Evolutionary conservation across 2,329 filamentous ascomycete species (phyloP).

Genomic region (Fusarium chaquense): DNA sequence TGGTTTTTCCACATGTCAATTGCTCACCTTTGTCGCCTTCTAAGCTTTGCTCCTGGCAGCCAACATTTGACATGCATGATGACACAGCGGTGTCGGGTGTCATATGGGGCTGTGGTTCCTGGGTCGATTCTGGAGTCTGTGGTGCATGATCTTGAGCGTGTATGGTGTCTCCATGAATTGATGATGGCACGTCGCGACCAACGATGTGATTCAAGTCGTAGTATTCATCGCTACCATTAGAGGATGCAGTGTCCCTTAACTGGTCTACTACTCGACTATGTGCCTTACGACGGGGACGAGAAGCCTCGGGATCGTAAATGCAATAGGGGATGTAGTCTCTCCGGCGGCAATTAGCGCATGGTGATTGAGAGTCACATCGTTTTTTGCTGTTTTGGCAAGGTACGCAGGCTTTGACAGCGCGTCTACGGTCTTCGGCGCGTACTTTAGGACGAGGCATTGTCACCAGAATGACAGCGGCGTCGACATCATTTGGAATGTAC

Average conservation of each 20-base stretch:
- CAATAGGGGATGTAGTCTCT: not conserved
- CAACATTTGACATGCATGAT: not conserved
- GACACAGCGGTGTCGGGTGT: not conserved
- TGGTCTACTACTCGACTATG: not conserved
- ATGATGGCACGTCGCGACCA: not conserved
- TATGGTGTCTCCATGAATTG: not conserved
- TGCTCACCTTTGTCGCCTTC: not conserved
- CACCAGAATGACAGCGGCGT: not conserved
- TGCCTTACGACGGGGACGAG: not conserved
- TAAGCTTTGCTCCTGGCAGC: not conserved
- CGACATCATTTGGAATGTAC: too few relatives aligned
- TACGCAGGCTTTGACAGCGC: not conserved
- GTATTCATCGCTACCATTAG: not conserved
- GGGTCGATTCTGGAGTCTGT: not conserved
- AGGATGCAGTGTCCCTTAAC: not conserved
- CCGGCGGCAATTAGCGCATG: not conserved
- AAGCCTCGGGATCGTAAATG: not conserved
- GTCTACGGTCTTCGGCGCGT: not conserved
- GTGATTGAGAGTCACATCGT: not conserved
- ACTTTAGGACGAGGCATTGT: not conserved
- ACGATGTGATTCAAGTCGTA: not conserved
- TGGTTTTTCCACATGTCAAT: accelerated
- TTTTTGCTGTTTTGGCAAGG: not conserved
- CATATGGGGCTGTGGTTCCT: not conserved
- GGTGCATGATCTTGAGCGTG: not conserved